phyloP scores from a whole-genome alignment of 306 rosid genomes.

The Begonia loranthoides region DNA sequence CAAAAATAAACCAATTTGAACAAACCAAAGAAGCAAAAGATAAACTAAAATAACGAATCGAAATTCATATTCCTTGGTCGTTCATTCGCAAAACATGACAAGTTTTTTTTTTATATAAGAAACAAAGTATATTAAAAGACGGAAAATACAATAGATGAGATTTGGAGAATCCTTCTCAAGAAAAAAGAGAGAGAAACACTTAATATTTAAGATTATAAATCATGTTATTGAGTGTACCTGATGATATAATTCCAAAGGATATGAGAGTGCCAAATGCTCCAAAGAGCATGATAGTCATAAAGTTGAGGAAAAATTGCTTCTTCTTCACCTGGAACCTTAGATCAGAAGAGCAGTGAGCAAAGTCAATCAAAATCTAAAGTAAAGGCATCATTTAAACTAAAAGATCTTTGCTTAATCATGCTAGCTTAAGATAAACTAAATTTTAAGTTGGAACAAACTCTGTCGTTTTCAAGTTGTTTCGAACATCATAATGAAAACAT shows the following conservation, averaged over 20 bases:
- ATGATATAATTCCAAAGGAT: constrained; percentile 76
- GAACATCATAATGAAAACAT: not conserved
- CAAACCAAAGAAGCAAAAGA: not conserved
- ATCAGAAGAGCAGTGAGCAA: constrained; percentile 2
- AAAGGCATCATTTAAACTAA: not conserved
- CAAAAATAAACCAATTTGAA: not conserved
- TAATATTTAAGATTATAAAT: not conserved
- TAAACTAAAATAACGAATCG: not conserved
- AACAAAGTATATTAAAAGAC: too few relatives aligned
- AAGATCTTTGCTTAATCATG: constrained; percentile 9
- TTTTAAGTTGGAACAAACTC: not conserved
- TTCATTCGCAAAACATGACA: too few relatives aligned
- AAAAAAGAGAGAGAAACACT: too few relatives aligned
- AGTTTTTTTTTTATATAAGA: too few relatives aligned
- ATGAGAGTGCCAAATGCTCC: constrained; percentile 91
- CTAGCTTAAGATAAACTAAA: not conserved
- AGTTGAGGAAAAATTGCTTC: constrained; percentile 88
- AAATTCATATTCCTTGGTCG: too few relatives aligned
- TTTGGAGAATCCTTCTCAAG: too few relatives aligned
- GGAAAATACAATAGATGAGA: too few relatives aligned
- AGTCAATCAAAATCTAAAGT: too few relatives aligned
- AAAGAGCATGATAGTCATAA: constrained; percentile 78
- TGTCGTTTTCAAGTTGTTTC: not conserved
- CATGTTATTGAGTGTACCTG: constrained; percentile 33
- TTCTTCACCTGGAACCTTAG: constrained; percentile 92